phyloP scores from a whole-genome alignment of 75 land plant genomes.

The Ceratopteris richardii region DNA sequence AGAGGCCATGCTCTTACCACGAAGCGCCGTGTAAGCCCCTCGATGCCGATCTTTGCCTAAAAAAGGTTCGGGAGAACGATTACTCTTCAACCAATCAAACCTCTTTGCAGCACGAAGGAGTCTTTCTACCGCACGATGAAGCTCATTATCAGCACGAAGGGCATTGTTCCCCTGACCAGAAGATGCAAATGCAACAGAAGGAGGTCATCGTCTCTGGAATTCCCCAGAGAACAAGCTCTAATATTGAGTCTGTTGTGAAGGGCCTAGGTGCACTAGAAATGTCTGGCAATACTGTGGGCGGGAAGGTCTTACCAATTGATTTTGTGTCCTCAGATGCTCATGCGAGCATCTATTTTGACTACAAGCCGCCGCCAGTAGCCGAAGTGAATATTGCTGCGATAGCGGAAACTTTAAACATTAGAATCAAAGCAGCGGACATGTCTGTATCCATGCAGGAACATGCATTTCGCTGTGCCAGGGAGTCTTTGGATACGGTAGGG shows the following conservation, averaged over 20 bases:
- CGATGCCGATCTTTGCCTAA: too few species aligned
- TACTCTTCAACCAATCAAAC: too few species aligned
- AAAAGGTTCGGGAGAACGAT: too few species aligned
- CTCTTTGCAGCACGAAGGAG: too few species aligned
- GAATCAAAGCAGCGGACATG: conserved; percentile 69
- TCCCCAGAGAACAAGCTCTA: too few species aligned
- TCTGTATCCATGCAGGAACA: conserved; percentile 39
- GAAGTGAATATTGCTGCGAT: not conserved
- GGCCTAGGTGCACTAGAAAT: not conserved
- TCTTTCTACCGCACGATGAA: too few species aligned
- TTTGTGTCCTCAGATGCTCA: not conserved
- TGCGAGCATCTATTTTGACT: not conserved
- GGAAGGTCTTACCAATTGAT: not conserved
- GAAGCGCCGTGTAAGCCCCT: too few species aligned
- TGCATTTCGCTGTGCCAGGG: conserved; percentile 49
- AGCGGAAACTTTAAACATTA: conserved; percentile 16
- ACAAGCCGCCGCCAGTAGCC: not conserved
- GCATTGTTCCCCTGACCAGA: too few species aligned
- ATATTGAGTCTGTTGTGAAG: not conserved
- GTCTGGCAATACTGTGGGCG: not conserved
- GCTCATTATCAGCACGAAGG: too few species aligned
- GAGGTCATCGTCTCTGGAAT: not conserved
- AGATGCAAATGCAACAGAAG: not conserved
- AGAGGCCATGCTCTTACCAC: too few species aligned
- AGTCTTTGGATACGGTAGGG: conserved; percentile 30